Evolutionary conservation across 352 stramenopile genomes (phyloP), one percentile per base, ranked within the genome.

Genomic region (Pythium diclinum): DNA sequence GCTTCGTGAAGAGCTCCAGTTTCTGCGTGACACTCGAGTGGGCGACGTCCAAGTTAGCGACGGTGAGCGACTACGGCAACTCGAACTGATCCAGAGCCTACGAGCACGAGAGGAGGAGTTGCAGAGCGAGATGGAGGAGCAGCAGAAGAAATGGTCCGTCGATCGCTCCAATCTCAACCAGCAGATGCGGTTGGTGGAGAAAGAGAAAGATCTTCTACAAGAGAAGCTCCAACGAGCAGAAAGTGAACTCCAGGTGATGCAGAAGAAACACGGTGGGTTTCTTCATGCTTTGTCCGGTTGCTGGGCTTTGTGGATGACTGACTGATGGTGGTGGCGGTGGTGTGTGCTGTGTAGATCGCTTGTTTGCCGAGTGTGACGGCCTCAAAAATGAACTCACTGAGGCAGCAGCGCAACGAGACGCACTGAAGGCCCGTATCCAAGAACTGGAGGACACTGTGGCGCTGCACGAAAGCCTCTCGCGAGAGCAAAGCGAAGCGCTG

Each of bases 1-100:
- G 33, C 52, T 89, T 0, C 62, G 80, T 56, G 79, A 83, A 25
- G 76, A 92, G 53, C 55, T 88, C 8, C 76, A 84, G 58, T 88
- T 89, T 63, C 44, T 90, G 0, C 71, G 68, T 3, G 78, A 87
- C 34, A 72, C 77, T 14, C 80, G 75, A 11, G 63, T 76, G 8
- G 77, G 86, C 17, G 75, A 90, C 34, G 72, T 73, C 4, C 67
- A 73, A 16, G 72, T 71, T 6, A 82, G 78, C n/a, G 81, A 90
- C 55, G 73, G 78, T 9, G 83, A 89, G 34, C 73, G 82, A 13
- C 65, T 88, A 0, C 68, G 77, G 17, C 76, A 85, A n/a, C 70
- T 89, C 1, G 80, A 92, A 19, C 68, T 84, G 3, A 74, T 89
- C 32, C 75, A 89, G 40, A 71, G 44, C 1, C 70, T 89, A 3